Base-by-base conservation (phyloP, 441 rosid species). In the Bruguiera hainesii region DNA sequence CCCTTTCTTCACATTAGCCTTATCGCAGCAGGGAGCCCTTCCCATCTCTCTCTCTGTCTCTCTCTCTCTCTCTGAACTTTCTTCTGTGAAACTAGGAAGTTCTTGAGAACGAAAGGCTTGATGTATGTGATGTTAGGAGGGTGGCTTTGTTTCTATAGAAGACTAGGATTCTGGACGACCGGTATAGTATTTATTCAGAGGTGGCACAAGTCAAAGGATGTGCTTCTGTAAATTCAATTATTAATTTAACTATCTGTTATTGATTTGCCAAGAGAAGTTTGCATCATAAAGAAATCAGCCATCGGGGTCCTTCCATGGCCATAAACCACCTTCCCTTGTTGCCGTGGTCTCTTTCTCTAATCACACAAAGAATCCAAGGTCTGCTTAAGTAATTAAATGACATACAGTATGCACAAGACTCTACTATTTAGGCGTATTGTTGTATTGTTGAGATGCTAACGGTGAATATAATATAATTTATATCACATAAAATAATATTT, bases 1-100 rank as follows among this genome's bases (percentile, higher is more conserved):
- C 42, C 98, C 98, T 69, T 73, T 91, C 82, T 89, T 91, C 42
- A 87, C 90, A 65, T 78, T 89, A 6, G 91, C 90, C 75, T 91
- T 91, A 77, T 89, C 97, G 79, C 97, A 91, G 18, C 97, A 91
- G 64, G 97, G 97, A 62, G 91, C 90, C 71, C 97, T 85, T 56
- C 96, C 97, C 97, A 91, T 91, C 19, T 68, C 55, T 65, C 23
- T 72, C 71, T 60, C 55, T 20, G 15, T 60, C 37, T 63, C 26
- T 57, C 56, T 23, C 23, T 23, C 23, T 23, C 23, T 23, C 23
- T 70, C 21, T 51, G 9, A 20, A 10, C 28, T 9, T 31, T 53
- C 46, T 37, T 35, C 18, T 3, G n/a, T 31, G 16, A 19, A 46
- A 60, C 56, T 42, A 61, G 26, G 49, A 61, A 46, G 20, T 35